These are phyloP conservation scores for Cutaneotrichosporon cutaneum DNA, from an alignment of 1,284 basidiomycete genomes.

Conservation along the genomic window DNA sequence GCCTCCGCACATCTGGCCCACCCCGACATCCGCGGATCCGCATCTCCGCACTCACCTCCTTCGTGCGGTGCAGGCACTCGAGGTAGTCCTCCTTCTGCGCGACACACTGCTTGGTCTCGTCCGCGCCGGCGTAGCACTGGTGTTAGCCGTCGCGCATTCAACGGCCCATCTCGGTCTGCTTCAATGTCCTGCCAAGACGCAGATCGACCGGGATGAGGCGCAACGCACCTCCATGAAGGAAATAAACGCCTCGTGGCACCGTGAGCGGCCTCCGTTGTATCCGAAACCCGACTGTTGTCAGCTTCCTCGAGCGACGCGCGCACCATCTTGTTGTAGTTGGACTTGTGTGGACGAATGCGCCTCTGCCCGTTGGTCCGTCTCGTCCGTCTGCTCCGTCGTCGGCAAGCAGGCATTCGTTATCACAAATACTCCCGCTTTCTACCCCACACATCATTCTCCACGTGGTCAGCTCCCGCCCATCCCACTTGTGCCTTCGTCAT, in stretches of 20 bases:
- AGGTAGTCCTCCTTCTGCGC: constrained; percentile 82
- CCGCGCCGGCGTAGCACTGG: constrained; percentile 84
- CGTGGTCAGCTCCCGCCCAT: background rate
- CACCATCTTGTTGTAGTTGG: constrained; percentile 8
- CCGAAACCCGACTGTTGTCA: constrained; percentile 11
- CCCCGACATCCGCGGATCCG: background rate
- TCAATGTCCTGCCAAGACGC: background rate
- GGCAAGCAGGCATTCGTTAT: no score
- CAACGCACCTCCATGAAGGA: constrained; percentile 10
- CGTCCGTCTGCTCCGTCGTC: background rate
- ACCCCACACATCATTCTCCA: background rate
- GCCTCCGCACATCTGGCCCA: background rate
- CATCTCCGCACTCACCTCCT: constrained; percentile 65
- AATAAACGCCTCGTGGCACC: constrained; percentile 10
- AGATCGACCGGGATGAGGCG: background rate
- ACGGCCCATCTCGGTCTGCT: background rate
- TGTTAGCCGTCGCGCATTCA: background rate
- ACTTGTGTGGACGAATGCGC: constrained; percentile 1
- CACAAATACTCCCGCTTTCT: constrained; percentile 1
- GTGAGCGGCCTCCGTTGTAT: constrained; percentile 7
- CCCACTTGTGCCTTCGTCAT: background rate
- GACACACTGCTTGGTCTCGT: constrained; percentile 71
- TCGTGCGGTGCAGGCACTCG: constrained; percentile 86
- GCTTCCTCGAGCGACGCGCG: background rate
- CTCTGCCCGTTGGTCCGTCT: constrained; percentile 3